Evolutionary conservation across 2,329 filamentous ascomycete species (phyloP), one percentile per base, ranked within the genome.

Genomic region (Colletotrichum cordylinicola): DNA sequence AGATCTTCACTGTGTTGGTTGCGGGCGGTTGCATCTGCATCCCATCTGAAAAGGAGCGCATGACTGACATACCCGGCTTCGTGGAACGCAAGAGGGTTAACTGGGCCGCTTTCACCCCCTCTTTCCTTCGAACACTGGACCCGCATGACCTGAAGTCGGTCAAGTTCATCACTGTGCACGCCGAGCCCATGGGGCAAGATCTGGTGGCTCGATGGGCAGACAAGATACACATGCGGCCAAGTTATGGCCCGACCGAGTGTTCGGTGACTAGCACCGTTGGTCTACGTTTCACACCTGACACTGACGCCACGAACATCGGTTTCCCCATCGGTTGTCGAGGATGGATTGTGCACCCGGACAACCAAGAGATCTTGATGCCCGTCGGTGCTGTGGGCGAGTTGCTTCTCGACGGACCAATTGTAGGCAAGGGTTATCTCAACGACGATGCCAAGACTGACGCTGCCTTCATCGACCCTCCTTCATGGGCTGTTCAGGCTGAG

Each of bases 101-200:
- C 60, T 88, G 87, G 85, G 88, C 88, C 4, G 87, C 90, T 76
- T 87, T 92, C 76, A 93, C 92, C 1, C 90, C 91, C 2, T 87
- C 90, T 0, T 86, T 93, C 21, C 89, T 91, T 0, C 80, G 87
- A 4, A 86, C 84, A 31, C 82, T 88, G 6, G 80, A 84, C n/a
- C 83, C 87, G 1, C 76, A 79, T 1, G 76, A 79, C 0, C 79
- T 88, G 0, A 84, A 86, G 0, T 83, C 81, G 1, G 78, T 89
- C 2, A 80, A 82, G 31, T 87, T 85, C 0, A 78, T 89, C 18
- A 77, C 78, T 6, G 75, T 83, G 1, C 80, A 81, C 15, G 81
- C 81, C 2, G 82, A 83, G 60, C 77, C 79, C 24, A 78, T 82
- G 70, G 39, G 75, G 4, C 75, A 78, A 18, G 77, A 79, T 33